Percentiles rank a stretch among this genome's conserved stretches.
These are phyloP conservation scores for Verbena officinalis DNA, from an alignment of 257 asterid genomes.

Conservation along the genomic window DNA sequence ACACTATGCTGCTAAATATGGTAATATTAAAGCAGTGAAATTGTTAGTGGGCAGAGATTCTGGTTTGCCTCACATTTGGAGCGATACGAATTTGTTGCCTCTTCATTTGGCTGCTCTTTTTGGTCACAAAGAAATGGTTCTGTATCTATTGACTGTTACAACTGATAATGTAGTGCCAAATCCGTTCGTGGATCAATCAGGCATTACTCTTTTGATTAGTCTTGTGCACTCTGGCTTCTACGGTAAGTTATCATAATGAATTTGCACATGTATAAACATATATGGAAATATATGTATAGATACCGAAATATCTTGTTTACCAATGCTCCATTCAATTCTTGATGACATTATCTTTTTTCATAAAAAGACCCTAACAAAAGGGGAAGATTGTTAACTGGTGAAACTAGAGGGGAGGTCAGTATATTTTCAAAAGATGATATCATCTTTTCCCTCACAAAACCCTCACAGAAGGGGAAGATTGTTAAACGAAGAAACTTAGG, in stretches of 20 bases:
- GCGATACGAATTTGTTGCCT: conserved; percentile 27
- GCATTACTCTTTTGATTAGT: conserved; percentile 34
- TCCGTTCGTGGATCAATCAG: conserved; percentile 35
- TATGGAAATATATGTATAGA: too few relatives aligned
- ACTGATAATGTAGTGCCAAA: conserved; percentile 30
- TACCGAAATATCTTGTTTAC: too few relatives aligned
- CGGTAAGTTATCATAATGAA: conserved; percentile 34
- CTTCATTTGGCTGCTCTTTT: conserved; percentile 45
- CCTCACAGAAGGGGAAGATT: too few relatives aligned
- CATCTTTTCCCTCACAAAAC: too few relatives aligned
- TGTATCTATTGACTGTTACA: conserved; percentile 36
- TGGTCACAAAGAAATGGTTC: conserved; percentile 39
- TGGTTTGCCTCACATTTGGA: conserved; percentile 36
- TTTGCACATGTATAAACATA: neutral
- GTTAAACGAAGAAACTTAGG: too few relatives aligned
- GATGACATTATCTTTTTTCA: too few relatives aligned
- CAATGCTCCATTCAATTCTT: too few relatives aligned
- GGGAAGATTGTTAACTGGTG: too few relatives aligned
- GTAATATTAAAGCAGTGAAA: conserved; percentile 41
- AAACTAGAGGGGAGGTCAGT: too few relatives aligned
- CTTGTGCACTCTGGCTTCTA: conserved; percentile 38
- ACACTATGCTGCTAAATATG: conserved; percentile 42
- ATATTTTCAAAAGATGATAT: too few relatives aligned
- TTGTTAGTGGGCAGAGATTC: conserved; percentile 32
- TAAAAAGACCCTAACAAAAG: too few relatives aligned